Evolutionary conservation across 2,329 filamentous ascomycete genomes (phyloP), one percentile per base, ranked within the genome.

Genomic region (Monosporascus cannonballus): DNA sequence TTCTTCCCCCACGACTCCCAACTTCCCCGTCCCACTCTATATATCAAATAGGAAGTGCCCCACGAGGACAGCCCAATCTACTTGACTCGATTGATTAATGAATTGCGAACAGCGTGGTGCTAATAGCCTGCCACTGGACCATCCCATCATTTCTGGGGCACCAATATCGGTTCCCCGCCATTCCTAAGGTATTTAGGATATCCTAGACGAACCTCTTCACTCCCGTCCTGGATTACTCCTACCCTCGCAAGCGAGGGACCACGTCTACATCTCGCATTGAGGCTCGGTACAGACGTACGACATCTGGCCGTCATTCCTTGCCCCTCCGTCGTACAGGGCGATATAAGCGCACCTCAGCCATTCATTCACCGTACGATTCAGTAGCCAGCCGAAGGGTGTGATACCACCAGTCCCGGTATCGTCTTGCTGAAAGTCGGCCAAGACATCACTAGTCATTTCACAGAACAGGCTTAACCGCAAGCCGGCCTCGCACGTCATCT

Each of bases 41-140:
- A 30, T 46, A 46, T 30, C 42, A 46, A 46, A 46, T 46, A 46
- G 42, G 41, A 56, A 48, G 39, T 45, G 42, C 39, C 37, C 34
- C 25, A 27, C 5, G 42, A 30, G 22, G 42, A 7, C 14, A 15
- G 20, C 8, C 47, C n/a, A 39, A 14, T 49, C 3, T n/a, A n/a
- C 8, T 34, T 8, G 15, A 20, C 36, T 25, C 34, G 36, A 49
- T 49, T 22, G 47, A 49, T 30, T 42, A 41, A 49, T 30, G 30
- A 41, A 27, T 37, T 49, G 17, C 34, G 18, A 25, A n/a, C 24
- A 15, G 37, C 7, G 9, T 17, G 37, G 17, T 38, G 39, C 20
- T 34, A 39, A 24, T 27, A 48, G 30, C 34, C 47, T 48, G n/a
- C 30, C 37, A 38, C 30, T 38, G 24, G 30, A 30, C 6, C 24